Percentiles rank a stretch among this genome's conserved stretches.
Conservation (phyloP, 176 grass and related monocot species). For the Echinochloa phyllopogon region DNA sequence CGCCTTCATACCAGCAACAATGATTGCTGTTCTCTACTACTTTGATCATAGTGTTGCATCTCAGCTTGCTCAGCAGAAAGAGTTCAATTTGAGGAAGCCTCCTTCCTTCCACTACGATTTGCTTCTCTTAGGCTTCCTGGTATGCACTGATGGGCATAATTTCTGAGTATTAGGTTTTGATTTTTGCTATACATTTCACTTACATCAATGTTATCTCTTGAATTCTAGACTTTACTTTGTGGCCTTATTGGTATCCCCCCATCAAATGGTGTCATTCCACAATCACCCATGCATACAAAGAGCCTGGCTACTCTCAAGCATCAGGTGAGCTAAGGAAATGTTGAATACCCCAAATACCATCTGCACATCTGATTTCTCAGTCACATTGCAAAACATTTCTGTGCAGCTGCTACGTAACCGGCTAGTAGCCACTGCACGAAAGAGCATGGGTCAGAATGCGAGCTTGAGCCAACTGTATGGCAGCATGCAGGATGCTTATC, state of each 20-base stretch:
- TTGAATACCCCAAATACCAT: conserved; percentile 14
- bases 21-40: conserved; percentile 98
- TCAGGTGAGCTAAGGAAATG: conserved; percentile 57
- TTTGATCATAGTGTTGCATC: conserved; percentile 99
- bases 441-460: conserved; percentile 80
- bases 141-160: conserved; percentile 48
- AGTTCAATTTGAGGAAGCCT: conserved; percentile 98
- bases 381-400: conserved; percentile 37
- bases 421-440: conserved; percentile 68
- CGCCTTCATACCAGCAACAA: conserved; percentile 96
- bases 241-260: conserved; percentile 96
- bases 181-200: not conserved
- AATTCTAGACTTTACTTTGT: conserved; percentile 82
- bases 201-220: conserved; percentile 25
- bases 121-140: conserved; percentile 96
- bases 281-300: conserved; percentile 99
- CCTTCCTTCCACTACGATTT: conserved; percentile 97
- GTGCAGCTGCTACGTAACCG: conserved; percentile 80
- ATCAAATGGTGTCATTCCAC: conserved; percentile 98
- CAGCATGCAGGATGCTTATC: conserved; percentile 89
- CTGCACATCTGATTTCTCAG: conserved; percentile 24
- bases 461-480: conserved; percentile 92
- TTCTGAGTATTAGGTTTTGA: conserved; percentile 28
- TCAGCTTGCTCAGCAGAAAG: conserved; percentile 93
- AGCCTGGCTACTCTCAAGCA: conserved; percentile 98